A percentile compares a stretch with the other conserved stretches of the same genome.
Conservation (phyloP, 371 early-diverging fungal species). For the Syncephalis fuscata region DNA sequence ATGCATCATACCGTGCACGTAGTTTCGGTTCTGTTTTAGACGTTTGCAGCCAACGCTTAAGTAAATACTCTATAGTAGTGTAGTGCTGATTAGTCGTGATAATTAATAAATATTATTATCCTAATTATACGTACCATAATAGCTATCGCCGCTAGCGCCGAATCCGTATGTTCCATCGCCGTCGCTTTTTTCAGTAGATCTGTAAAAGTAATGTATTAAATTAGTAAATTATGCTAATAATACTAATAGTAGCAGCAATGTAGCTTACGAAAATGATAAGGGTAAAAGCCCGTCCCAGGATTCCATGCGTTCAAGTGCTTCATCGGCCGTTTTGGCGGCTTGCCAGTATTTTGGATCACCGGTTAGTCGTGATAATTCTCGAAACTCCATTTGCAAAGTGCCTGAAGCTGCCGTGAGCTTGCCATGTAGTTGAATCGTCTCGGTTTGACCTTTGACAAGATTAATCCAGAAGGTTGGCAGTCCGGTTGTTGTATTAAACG, state of each 20-base stretch:
- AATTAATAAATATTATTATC: too few species aligned
- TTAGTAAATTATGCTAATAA: too few species aligned
- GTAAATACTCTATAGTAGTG: constrained; percentile 42
- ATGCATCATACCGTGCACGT: constrained; percentile 46
- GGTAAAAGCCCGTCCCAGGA: constrained; percentile 61
- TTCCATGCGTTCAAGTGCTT: constrained; percentile 25
- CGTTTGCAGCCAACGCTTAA: constrained; percentile 73
- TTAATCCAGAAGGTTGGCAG: constrained; percentile 45
- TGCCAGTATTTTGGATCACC: constrained; percentile 49
- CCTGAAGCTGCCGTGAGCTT: constrained; percentile 52
- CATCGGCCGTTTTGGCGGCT: constrained; percentile 46
- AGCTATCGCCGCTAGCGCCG: constrained; percentile 82
- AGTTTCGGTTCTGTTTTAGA: constrained; percentile 39
- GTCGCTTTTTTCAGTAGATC: background rate
- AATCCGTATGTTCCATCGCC: constrained; percentile 9
- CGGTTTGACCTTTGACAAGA: constrained; percentile 17
- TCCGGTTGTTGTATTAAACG: constrained; percentile 42
- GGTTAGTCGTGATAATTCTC: constrained; percentile 60
- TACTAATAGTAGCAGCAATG: too few species aligned
- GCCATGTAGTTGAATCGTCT: constrained; percentile 18
- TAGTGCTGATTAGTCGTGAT: background rate
- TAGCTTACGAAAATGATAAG: constrained; percentile 16
- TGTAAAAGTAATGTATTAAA: too few species aligned
- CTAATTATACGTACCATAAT: constrained; percentile 27
- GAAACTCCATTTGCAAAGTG: constrained; percentile 80